Conservation (phyloP, 2,329 filamentous ascomycete genomes). For the Pyrenophora graminea region DNA sequence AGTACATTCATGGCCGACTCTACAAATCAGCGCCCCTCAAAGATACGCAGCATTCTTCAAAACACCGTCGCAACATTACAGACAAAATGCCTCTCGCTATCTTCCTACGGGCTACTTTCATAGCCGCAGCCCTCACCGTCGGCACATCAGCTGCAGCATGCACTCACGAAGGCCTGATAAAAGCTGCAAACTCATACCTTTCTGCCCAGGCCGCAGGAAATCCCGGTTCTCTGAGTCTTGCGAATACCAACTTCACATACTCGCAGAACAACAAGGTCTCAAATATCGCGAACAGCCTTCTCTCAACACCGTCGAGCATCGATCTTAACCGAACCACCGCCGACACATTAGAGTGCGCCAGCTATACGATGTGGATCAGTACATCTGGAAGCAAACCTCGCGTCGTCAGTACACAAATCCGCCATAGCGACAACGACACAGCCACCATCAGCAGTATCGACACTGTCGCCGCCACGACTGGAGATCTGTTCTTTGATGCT, state of each 20-base stretch:
- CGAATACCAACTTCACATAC: constrained; percentile 31
- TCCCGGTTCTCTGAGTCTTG: constrained; percentile 23
- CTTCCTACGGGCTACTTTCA: background rate
- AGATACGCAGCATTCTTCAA: no score
- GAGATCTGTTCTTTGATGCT: constrained; percentile 38
- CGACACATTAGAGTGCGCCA: constrained; percentile 33
- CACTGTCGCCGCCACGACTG: constrained; percentile 35
- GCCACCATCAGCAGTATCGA: constrained; percentile 31
- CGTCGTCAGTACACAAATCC: constrained; percentile 36
- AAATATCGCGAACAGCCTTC: constrained; percentile 26
- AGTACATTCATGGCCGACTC: no score
- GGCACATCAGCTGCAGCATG: constrained; percentile 21
- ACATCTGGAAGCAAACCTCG: constrained; percentile 28
- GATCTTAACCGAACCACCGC: constrained; percentile 33
- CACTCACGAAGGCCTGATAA: constrained; percentile 33
- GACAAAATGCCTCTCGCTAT: background rate
- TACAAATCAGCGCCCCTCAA: no score
- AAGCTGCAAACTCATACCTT: constrained; percentile 31
- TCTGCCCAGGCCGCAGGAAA: constrained; percentile 29
- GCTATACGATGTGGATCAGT: constrained; percentile 37
- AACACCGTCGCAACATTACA: no score
- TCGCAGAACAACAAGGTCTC: constrained; percentile 37
- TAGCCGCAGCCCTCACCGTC: background rate
- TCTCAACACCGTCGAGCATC: constrained; percentile 26
- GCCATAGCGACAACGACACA: constrained; percentile 30